Evolutionary conservation across 2,329 filamentous ascomycete genomes (phyloP).

Genomic region (Curvularia spicifera): DNA sequence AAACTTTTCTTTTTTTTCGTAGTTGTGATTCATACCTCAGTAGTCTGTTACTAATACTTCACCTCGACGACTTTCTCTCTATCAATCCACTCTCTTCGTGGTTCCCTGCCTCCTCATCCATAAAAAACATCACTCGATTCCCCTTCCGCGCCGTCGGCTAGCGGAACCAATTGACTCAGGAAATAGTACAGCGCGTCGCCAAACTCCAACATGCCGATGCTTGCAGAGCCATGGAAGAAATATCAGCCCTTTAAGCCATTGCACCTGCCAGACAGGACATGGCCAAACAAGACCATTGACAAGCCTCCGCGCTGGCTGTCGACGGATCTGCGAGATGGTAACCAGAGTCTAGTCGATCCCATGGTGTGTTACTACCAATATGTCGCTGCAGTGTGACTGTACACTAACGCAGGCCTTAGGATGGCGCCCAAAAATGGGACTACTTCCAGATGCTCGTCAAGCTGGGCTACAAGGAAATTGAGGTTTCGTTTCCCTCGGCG

Average conservation of each 20-base stretch:
- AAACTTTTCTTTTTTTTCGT: slow-evolving; percentile 19
- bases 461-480: slow-evolving; percentile 96
- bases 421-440: slow-evolving; percentile 90
- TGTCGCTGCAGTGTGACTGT: not conserved
- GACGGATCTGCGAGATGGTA: slow-evolving; percentile 88
- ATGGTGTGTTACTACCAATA: slow-evolving; percentile 67
- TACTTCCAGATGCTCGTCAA: slow-evolving; percentile 95
- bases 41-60: slow-evolving; percentile 8
- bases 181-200: not conserved
- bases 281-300: slow-evolving; percentile 81
- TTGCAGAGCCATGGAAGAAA: slow-evolving; percentile 77
- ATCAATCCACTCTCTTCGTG: not conserved
- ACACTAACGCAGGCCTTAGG: slow-evolving; percentile 58
- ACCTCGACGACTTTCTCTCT: not conserved
- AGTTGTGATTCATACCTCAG: slow-evolving; percentile 22
- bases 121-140: not conserved
- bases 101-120: not conserved
- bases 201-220: slow-evolving; percentile 55
- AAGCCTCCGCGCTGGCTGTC: slow-evolving; percentile 91
- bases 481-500: slow-evolving; percentile 92
- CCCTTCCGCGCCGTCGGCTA: not conserved
- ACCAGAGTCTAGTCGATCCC: slow-evolving; percentile 90
- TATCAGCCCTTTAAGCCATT: slow-evolving; percentile 74
- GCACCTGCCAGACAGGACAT: slow-evolving; percentile 74
- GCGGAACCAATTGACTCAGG: not conserved